Conservation (phyloP, 352 stramenopile genomes). For the Phytopythium montanum region DNA sequence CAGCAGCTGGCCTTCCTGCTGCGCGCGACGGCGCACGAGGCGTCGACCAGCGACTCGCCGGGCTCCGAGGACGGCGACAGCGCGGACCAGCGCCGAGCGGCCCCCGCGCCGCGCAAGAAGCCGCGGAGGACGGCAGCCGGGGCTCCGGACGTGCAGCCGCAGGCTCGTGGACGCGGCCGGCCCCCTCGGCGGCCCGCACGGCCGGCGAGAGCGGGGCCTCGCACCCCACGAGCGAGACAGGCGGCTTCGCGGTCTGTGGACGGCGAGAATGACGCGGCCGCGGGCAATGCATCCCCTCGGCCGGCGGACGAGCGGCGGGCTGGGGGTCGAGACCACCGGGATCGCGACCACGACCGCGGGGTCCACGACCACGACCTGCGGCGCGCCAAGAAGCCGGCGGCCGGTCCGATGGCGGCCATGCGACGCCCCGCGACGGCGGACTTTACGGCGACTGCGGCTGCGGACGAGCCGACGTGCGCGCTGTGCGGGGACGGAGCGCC, state of each 20-base stretch:
- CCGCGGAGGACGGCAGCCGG: neutral
- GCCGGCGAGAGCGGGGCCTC: neutral
- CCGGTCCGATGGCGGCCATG: conserved; percentile 13
- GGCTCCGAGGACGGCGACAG: conserved; percentile 25
- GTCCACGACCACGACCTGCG: neutral
- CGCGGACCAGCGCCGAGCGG: conserved; percentile 18
- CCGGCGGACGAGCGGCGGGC: no score
- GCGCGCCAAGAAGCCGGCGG: conserved; percentile 5
- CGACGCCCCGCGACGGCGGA: conserved; percentile 30
- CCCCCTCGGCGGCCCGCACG: neutral
- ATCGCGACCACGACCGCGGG: no score
- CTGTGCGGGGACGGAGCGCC: conserved; percentile 46
- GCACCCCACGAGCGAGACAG: neutral
- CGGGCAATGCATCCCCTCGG: neutral
- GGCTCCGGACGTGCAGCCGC: neutral
- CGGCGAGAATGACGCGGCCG: conserved; percentile 2
- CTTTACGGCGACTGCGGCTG: conserved; percentile 3
- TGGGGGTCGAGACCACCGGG: no score
- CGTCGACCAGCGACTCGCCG: conserved; percentile 18
- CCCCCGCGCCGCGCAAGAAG: neutral
- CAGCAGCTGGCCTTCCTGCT: conserved; percentile 78
- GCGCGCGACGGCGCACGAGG: conserved; percentile 59
- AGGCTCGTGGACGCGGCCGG: neutral
- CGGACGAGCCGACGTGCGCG: conserved; percentile 28
- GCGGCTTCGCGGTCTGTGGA: neutral